These are phyloP conservation scores for Aspergillus brasiliensis DNA, from an alignment of 2,329 filamentous ascomycete species.

Conservation along the genomic window DNA sequence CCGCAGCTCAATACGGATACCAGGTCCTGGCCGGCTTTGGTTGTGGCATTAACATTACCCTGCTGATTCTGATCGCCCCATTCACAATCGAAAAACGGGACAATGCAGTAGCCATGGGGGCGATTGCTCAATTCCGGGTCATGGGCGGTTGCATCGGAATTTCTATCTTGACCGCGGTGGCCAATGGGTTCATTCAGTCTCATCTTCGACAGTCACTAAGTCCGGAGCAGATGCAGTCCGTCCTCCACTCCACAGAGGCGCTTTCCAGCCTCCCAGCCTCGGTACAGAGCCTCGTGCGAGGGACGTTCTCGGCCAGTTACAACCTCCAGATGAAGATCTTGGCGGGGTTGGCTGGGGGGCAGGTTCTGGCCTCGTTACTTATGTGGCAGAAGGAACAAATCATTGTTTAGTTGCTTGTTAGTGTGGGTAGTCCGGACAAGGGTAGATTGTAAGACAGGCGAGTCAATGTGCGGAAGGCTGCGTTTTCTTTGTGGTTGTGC, in stretches of 20 bases:
- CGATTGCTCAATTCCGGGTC: slow-evolving; percentile 16
- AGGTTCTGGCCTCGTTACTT: slow-evolving; percentile 11
- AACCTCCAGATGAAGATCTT: not conserved
- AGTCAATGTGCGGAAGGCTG: too few species aligned
- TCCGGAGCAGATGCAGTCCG: not conserved
- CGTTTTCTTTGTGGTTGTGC: too few species aligned
- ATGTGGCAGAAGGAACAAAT: slow-evolving; percentile 17
- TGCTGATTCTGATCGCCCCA: not conserved
- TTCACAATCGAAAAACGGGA: not conserved
- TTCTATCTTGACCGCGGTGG: slow-evolving; percentile 13
- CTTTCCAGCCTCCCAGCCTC: not conserved
- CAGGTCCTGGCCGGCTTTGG: slow-evolving; percentile 5
- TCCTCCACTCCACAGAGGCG: not conserved
- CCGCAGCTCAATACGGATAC: slow-evolving; percentile 7
- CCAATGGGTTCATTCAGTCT: not conserved
- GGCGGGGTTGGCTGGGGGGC: slow-evolving; percentile 10
- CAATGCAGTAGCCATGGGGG: slow-evolving; percentile 16
- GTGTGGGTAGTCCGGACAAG: too few species aligned
- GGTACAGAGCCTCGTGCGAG: not conserved
- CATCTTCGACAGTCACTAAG: not conserved
- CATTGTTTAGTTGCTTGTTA: too few species aligned
- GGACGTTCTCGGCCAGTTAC: not conserved
- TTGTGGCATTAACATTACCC: not conserved
- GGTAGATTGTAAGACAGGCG: too few species aligned
- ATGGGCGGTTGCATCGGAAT: slow-evolving; percentile 17